Base-by-base conservation (phyloP, 345 rosid species). In the Citrus sinensis region DNA sequence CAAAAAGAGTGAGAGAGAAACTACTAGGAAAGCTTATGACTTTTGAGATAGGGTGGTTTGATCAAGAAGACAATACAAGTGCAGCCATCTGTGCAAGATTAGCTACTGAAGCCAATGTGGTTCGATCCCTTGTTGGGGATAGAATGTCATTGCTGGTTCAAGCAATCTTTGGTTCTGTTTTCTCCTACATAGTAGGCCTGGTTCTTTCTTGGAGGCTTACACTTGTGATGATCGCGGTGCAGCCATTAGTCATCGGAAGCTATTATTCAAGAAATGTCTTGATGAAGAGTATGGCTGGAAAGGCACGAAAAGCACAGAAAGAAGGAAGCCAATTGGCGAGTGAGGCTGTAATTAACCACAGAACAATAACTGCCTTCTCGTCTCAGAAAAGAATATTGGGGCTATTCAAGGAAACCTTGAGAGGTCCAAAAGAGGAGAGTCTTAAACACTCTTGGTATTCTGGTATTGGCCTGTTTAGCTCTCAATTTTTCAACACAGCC, bases 321-420 rank as follows among this genome's bases (percentile, higher is more conserved):
- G 87, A 91, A 85, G 92, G 95, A 77, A 91, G 95, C 82, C 91
- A 91, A 49, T 71, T 89, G 11, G 95, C 92, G 32, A 89, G 92
- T 39, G 92, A 91, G 83, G 91, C 91, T 24, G 89, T 86, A 1
- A 78, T 83, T 13, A 91, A 91, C 88, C 95, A 89, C 71, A 89
- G 95, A 80, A 91, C 95, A 9, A 91, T 91, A 61, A 88, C 93
- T 0, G 91, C 95, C 63, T 89, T 89, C 84, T 91, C 95, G 34
- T 88, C 93, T 40, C 95, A 91, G 83, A 91, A 85, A 78, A 86
- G 88, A 83, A 86, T 91, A 34, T 3, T 83, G 42, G 82, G 87
- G n/a, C 89, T 88, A 14, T 91, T 91, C 77, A 81, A 67, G 32
- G 87, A 76, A 27, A 91, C 90, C 9, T 68, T 91, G 80, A 82